Conservation (phyloP, 164 flowering plant genomes). For the Cinnamomum chago region DNA sequence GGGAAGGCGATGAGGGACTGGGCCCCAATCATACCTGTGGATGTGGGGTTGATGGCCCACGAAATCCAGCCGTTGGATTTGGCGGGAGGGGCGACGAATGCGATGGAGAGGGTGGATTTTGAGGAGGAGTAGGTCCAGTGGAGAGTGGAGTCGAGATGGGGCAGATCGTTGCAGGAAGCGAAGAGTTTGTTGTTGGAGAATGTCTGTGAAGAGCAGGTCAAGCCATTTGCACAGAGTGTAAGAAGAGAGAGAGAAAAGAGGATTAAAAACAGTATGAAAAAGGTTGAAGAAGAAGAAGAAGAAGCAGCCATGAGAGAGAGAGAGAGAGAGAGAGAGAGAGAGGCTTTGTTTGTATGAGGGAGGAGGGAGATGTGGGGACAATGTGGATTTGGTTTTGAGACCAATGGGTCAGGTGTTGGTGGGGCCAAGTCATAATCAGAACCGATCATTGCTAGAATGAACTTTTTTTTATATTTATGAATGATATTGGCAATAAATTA, state of each 20-base stretch:
- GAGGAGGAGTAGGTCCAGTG: conserved; percentile 42
- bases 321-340: not conserved
- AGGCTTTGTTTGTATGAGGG: no score
- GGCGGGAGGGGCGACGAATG: conserved; percentile 40
- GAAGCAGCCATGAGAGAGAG: not conserved
- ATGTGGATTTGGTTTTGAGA: no score
- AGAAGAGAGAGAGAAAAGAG: no score
- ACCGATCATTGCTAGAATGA: no score
- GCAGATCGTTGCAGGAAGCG: conserved; percentile 40
- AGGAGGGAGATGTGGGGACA: no score
- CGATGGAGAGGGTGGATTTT: conserved; percentile 34
- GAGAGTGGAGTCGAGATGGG: conserved; percentile 39
- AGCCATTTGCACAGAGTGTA: not conserved
- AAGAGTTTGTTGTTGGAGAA: conserved; percentile 23
- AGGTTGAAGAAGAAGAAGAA: not conserved
- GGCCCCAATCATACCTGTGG: conserved; percentile 41
- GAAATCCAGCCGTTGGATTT: conserved; percentile 45
- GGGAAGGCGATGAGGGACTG: conserved; percentile 42
- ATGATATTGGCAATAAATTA: no score
- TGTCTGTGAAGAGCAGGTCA: conserved; percentile 35
- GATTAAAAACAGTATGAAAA: not conserved
- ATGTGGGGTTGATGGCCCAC: conserved; percentile 59
- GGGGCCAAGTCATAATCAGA: no score
- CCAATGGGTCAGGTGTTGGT: no score
- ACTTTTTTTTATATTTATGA: no score